Conservation (phyloP, 768 basidiomycete species). For the Suillus plorans region DNA sequence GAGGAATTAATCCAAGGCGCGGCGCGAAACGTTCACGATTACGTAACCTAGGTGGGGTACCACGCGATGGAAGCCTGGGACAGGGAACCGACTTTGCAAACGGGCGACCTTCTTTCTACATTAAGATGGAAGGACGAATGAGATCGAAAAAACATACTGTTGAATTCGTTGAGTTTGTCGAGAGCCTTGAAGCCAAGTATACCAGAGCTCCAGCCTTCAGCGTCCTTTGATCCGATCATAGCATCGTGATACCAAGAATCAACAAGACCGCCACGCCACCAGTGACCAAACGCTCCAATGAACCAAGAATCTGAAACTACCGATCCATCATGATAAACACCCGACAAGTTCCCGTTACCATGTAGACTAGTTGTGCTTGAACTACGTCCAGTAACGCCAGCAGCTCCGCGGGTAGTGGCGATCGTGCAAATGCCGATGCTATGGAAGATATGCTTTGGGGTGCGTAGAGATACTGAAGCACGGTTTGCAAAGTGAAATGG, state of each 20-base stretch:
- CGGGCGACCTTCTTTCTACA: slow-evolving; percentile 41
- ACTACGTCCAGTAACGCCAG: slow-evolving; percentile 52
- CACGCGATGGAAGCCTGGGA: slow-evolving; percentile 41
- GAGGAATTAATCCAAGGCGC: slow-evolving; percentile 34
- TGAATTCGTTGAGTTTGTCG: slow-evolving; percentile 66
- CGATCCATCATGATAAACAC: slow-evolving; percentile 40
- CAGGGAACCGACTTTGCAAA: slow-evolving; percentile 50
- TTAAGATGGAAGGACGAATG: background rate
- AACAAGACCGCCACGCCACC: slow-evolving; percentile 86
- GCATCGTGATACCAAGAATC: slow-evolving; percentile 79
- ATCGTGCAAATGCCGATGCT: slow-evolving; percentile 87
- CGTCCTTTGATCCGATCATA: slow-evolving; percentile 59
- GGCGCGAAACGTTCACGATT: slow-evolving; percentile 58
- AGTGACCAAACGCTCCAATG: slow-evolving; percentile 86
- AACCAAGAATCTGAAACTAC: slow-evolving; percentile 82
- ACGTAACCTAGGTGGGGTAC: slow-evolving; percentile 54
- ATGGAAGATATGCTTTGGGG: slow-evolving; percentile 85
- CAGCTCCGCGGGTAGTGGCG: slow-evolving; percentile 45
- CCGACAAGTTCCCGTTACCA: slow-evolving; percentile 22
- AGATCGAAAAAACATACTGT: slow-evolving; percentile 44
- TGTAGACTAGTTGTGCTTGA: slow-evolving; percentile 32
- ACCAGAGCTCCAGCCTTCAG: slow-evolving; percentile 76
- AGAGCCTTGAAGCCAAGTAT: slow-evolving; percentile 74
- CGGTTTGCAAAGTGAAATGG: slow-evolving; percentile 87
- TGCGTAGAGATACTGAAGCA: slow-evolving; percentile 89